Evolutionary conservation across 129 eudicot genomes (phyloP).

Genomic region (Helichrysum umbraculigerum): DNA sequence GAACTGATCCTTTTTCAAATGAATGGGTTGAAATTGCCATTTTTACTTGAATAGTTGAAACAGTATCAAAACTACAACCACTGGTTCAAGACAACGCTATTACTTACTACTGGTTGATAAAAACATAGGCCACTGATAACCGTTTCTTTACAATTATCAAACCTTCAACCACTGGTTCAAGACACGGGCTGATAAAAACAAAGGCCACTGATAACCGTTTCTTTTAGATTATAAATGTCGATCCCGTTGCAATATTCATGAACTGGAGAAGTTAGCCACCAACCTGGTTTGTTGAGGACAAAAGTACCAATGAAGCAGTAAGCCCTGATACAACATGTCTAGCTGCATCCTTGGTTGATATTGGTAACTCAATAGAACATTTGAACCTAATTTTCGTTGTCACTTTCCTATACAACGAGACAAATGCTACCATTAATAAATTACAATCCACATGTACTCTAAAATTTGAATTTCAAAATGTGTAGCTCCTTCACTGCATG

Average conservation of each 20-base stretch:
- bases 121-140: no score
- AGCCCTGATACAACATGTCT: slow-evolving; percentile 63
- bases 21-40: no score
- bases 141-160: no score
- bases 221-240: background rate
- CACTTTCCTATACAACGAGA: slow-evolving; percentile 42
- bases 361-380: slow-evolving; percentile 40
- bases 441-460: background rate
- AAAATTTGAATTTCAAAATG: background rate
- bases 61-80: background rate
- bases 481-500: background rate
- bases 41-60: background rate
- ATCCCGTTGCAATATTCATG: background rate
- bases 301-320: slow-evolving; percentile 64
- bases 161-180: background rate
- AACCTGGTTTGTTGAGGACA: slow-evolving; percentile 68
- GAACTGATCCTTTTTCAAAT: no score
- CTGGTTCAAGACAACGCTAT: no score
- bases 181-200: background rate
- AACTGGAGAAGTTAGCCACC: slow-evolving; percentile 16
- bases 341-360: slow-evolving; percentile 40
- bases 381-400: slow-evolving; percentile 36
- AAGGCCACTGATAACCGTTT: background rate
- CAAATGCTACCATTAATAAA: background rate
- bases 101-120: no score